Conservation (phyloP, 495 filamentous ascomycete species). For the Lophiostoma macrostomum region DNA sequence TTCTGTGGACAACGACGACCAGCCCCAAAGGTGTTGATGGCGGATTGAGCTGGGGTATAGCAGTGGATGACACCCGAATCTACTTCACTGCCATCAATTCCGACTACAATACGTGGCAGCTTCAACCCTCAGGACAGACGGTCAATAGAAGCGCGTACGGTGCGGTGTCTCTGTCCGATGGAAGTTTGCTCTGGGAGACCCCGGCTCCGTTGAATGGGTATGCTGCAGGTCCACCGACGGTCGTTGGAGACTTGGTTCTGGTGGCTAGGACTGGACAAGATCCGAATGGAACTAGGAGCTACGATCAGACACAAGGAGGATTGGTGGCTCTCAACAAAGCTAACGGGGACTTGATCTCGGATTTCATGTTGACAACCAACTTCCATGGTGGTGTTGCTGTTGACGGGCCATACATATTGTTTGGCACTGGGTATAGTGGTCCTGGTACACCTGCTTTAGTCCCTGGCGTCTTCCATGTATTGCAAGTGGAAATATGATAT, state of each 20-base stretch:
- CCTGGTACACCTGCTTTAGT: too few relatives aligned
- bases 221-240: slow-evolving; percentile 30
- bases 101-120: slow-evolving; percentile 12
- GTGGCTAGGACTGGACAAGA: neutral
- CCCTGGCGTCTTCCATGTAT: too few relatives aligned
- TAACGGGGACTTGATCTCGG: slow-evolving; percentile 2
- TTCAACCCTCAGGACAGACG: slow-evolving; percentile 25
- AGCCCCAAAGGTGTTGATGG: slow-evolving; percentile 34
- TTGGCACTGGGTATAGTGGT: slow-evolving; percentile 21
- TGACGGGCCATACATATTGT: slow-evolving; percentile 15
- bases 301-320: neutral
- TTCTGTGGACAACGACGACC: slow-evolving; percentile 38
- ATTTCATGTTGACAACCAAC: neutral
- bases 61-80: slow-evolving; percentile 38
- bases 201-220: slow-evolving; percentile 8
- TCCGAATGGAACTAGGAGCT: neutral
- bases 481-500: too few relatives aligned
- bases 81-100: slow-evolving; percentile 43
- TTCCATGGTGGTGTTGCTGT: slow-evolving; percentile 20
- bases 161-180: slow-evolving; percentile 35
- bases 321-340: slow-evolving; percentile 8
- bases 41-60: slow-evolving; percentile 44
- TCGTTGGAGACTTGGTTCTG: slow-evolving; percentile 38
- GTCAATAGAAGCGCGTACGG: slow-evolving; percentile 39
- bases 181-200: slow-evolving; percentile 38